Evolutionary conservation across 345 rosid species (phyloP).

Genomic region (Eucalyptus rudis): DNA sequence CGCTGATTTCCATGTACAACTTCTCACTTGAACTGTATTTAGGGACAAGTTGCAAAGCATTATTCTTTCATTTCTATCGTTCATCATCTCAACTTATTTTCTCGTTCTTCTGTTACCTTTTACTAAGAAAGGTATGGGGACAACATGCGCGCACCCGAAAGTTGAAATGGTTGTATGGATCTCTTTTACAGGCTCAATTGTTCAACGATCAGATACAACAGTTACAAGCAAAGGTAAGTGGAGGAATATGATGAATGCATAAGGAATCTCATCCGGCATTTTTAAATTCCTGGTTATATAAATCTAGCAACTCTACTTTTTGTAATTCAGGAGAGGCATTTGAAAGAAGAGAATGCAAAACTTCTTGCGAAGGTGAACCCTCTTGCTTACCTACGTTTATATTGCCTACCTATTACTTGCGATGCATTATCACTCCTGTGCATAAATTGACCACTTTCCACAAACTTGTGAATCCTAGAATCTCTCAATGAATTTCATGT

Average conservation of each 20-base stretch:
- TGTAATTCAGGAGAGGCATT: conserved; percentile 28
- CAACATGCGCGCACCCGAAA: background rate
- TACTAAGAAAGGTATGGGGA: background rate
- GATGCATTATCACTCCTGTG: background rate
- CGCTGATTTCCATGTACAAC: background rate
- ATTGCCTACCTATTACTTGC: background rate
- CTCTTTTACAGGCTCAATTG: conserved; percentile 19
- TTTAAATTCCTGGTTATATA: background rate
- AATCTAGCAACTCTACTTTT: background rate
- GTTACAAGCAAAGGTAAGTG: conserved; percentile 28
- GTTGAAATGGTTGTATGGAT: background rate
- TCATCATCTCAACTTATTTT: background rate
- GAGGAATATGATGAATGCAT: background rate
- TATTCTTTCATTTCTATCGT: background rate
- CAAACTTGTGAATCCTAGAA: background rate
- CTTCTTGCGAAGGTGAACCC: conserved; percentile 18
- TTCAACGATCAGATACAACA: conserved; percentile 24
- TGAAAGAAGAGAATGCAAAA: conserved; percentile 30
- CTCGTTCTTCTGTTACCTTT: background rate
- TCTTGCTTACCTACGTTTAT: background rate
- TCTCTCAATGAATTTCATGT: background rate
- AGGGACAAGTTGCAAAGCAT: background rate
- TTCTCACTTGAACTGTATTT: background rate
- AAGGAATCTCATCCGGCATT: too few species aligned
- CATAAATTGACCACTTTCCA: background rate